Evolutionary conservation across 495 filamentous ascomycete genomes (phyloP).

Genomic region (Thozetella sp.): DNA sequence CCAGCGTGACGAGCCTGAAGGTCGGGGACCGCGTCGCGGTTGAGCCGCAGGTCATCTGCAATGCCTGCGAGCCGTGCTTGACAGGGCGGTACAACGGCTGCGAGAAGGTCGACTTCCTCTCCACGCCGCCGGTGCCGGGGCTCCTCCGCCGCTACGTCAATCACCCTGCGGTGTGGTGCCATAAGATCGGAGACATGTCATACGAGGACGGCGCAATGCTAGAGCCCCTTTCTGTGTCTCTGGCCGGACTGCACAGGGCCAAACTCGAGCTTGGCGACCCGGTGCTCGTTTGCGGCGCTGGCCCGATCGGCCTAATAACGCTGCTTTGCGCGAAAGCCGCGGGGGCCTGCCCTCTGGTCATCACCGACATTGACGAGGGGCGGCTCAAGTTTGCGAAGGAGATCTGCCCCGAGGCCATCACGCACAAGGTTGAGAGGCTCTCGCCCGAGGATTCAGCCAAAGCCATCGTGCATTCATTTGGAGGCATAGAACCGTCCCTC

Average conservation of each 20-base stretch:
- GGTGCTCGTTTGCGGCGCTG: slow-evolving; percentile 84
- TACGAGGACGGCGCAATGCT: slow-evolving; percentile 87
- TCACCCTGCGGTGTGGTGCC: slow-evolving; percentile 89
- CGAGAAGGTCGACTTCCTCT: slow-evolving; percentile 80
- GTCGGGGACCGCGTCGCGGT: slow-evolving; percentile 87
- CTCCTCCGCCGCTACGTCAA: slow-evolving; percentile 90
- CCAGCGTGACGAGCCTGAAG: slow-evolving; percentile 73
- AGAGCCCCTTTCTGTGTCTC: slow-evolving; percentile 83
- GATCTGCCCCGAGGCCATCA: slow-evolving; percentile 70
- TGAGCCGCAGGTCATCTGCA: slow-evolving; percentile 90
- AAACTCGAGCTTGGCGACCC: slow-evolving; percentile 80
- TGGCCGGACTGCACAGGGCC: slow-evolving; percentile 82
- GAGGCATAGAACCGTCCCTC: slow-evolving; percentile 73
- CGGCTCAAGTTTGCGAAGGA: slow-evolving; percentile 81
- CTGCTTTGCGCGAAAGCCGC: slow-evolving; percentile 80
- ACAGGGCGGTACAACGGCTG: slow-evolving; percentile 94
- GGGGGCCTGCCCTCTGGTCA: slow-evolving; percentile 82
- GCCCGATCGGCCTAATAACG: slow-evolving; percentile 87
- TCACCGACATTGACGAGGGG: slow-evolving; percentile 90
- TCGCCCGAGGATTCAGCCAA: slow-evolving; percentile 71
- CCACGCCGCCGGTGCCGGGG: slow-evolving; percentile 87
- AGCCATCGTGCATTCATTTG: slow-evolving; percentile 64
- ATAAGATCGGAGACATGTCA: slow-evolving; percentile 88
- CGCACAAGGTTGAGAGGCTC: slow-evolving; percentile 73
- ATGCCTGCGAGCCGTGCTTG: slow-evolving; percentile 84